Base-by-base conservation (phyloP, 106 monocot genomes). In the Phalaenopsis equestris region DNA sequence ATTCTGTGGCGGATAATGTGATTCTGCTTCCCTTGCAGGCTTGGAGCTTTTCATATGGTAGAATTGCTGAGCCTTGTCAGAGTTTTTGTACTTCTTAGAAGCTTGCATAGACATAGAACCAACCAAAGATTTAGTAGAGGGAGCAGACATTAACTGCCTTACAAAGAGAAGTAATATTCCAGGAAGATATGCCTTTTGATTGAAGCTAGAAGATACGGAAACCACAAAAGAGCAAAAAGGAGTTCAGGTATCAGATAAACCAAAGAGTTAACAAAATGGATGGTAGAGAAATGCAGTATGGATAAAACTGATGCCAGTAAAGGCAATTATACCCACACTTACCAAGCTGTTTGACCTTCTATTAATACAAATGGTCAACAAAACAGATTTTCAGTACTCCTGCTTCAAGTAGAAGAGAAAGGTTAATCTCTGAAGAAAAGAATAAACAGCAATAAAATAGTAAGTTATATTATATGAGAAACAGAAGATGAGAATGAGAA, bases 31-130 rank as follows among this genome's bases (percentile, higher is more conserved):
- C 67, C 75, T 79, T 73, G 80, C 49, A 75, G 87, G 56, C 75
- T 84, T 84, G 67, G 84, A 82, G 41, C 76, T 79, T 43, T 81
- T 75, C 64, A 75, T 80, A 83, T 56, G 41, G 72, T 72, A 19
- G 9, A 19, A 74, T 42, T 42, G 18, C 15, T 19, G 18, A 73
- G n/a, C 19, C 19, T 74, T 74, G 43, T 45, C 42, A 43, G 19
- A 45, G 43, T 74, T 43, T 19, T 4, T 39, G 24, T 74, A 36
- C 58, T 58, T 64, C 57, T 79, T 77, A 52, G 52, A 52, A 52
- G 52, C 52, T 52, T 52, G 52, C 52, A 52, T 12, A 36, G 70
- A 56, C n/a, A 52, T 10, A 41, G 41, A 12, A 41, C 41, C 19
- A 74, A 74, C 18, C 39, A 52, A 70, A 70, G 30, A 30, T 70